Evolutionary conservation across 2,329 filamentous ascomycete genomes (phyloP).

Genomic region (Trichophyton benhamiae): DNA sequence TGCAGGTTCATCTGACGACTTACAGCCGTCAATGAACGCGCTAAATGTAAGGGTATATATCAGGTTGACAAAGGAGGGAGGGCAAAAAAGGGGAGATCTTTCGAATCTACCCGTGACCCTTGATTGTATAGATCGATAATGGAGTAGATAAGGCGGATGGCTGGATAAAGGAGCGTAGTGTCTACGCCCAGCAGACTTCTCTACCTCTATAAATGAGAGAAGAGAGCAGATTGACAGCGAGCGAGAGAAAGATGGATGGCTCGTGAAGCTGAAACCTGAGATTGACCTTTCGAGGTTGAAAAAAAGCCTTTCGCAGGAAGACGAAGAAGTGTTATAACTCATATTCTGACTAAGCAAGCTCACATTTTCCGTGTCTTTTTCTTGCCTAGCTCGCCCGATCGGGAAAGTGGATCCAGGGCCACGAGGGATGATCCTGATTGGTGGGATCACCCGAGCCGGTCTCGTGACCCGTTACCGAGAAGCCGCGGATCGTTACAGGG

Average conservation of each 20-base stretch:
- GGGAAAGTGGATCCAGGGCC: background rate
- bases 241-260: background rate
- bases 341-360: background rate
- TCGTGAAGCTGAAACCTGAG: background rate
- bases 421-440: background rate
- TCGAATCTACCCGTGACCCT: background rate
- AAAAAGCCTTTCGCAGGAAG: background rate
- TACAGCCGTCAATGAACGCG: conserved; percentile 82
- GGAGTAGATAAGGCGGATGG: background rate
- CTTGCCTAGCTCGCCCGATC: background rate
- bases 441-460: background rate
- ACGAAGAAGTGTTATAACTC: background rate
- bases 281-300: background rate
- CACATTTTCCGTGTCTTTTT: conserved; percentile 3
- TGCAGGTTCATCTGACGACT: conserved; percentile 99
- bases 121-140: background rate
- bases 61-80: background rate
- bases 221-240: background rate
- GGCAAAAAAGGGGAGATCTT: background rate
- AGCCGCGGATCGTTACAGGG: background rate
- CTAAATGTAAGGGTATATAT: conserved; percentile 22
- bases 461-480: background rate
- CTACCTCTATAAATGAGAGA: background rate
- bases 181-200: background rate
- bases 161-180: background rate